Evolutionary conservation across 2,329 filamentous ascomycete species (phyloP).

Genomic region (Arthrobotrys conoides): DNA sequence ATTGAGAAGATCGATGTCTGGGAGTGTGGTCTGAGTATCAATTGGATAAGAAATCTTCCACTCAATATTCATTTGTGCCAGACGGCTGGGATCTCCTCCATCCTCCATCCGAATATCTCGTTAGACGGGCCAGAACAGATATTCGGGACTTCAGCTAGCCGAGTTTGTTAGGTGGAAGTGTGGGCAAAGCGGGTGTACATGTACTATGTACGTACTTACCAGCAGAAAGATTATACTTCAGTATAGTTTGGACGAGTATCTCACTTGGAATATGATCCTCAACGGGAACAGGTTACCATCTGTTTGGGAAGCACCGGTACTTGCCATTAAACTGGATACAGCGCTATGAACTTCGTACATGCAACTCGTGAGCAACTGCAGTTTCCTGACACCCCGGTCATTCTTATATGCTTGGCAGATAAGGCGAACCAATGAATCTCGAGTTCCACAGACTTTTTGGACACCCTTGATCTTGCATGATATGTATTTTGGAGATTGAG

Average conservation of each 20-base stretch:
- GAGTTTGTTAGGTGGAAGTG: slow-evolving; percentile 21
- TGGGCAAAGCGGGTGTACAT: too few species aligned
- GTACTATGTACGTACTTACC: too few species aligned
- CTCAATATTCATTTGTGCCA: slow-evolving; percentile 12
- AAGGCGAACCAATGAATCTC: slow-evolving; percentile 29
- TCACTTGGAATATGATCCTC: slow-evolving; percentile 3
- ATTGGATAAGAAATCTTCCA: neutral
- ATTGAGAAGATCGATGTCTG: slow-evolving; percentile 9
- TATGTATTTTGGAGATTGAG: slow-evolving; percentile 22
- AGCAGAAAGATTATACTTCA: slow-evolving; percentile 2
- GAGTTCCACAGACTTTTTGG: slow-evolving; percentile 33
- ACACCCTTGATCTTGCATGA: slow-evolving; percentile 30
- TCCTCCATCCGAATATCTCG: slow-evolving; percentile 15
- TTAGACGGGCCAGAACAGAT: slow-evolving; percentile 15
- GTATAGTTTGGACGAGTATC: neutral
- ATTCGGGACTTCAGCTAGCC: slow-evolving; percentile 36
- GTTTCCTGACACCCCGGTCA: slow-evolving; percentile 4
- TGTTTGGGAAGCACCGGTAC: slow-evolving; percentile 41
- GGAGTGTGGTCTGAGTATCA: slow-evolving; percentile 26
- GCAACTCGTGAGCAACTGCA: slow-evolving; percentile 10
- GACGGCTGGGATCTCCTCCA: slow-evolving; percentile 16
- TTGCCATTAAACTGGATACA: slow-evolving; percentile 19
- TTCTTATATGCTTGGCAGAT: slow-evolving; percentile 42
- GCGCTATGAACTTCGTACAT: slow-evolving; percentile 27
- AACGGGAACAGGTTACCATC: slow-evolving; percentile 1